Evolutionary conservation across 345 rosid genomes (phyloP).

Genomic region (Carallia brachiata): DNA sequence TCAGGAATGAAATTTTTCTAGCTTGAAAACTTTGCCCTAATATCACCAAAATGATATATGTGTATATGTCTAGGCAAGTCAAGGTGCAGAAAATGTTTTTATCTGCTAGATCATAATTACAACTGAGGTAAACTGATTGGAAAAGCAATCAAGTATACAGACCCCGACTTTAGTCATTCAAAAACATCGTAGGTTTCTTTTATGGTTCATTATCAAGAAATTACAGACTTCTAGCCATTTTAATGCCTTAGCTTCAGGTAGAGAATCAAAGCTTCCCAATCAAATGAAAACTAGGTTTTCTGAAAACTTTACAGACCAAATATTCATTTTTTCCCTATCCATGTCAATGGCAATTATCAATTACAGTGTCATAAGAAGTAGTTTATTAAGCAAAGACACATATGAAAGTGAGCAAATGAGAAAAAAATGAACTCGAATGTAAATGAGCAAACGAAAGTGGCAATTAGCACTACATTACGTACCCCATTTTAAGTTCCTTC

Average conservation of each 20-base stretch:
- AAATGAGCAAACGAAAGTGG: slow-evolving; percentile 1
- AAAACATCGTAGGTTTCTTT: too few species aligned
- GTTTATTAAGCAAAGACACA: neutral
- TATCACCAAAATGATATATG: neutral
- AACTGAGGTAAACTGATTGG: too few species aligned
- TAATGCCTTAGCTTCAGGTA: slow-evolving; percentile 4
- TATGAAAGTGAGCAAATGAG: neutral
- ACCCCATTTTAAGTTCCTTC: slow-evolving; percentile 97
- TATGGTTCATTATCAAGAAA: neutral
- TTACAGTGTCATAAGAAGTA: neutral
- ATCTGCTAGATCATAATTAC: neutral
- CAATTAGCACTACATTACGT: slow-evolving; percentile 10
- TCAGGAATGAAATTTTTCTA: neutral
- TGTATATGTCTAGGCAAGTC: neutral
- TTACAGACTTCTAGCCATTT: slow-evolving; percentile 1
- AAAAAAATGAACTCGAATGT: neutral
- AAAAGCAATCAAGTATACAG: too few species aligned
- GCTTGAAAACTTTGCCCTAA: neutral
- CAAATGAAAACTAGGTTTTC: neutral
- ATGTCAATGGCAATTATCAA: neutral
- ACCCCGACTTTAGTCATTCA: too few species aligned
- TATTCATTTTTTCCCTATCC: neutral
- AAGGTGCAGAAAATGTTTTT: neutral
- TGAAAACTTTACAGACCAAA: neutral
- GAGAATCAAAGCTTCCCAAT: neutral